Evolutionary conservation across 257 asterid species (phyloP).

Genomic region (Fraxinus cuspidata): DNA sequence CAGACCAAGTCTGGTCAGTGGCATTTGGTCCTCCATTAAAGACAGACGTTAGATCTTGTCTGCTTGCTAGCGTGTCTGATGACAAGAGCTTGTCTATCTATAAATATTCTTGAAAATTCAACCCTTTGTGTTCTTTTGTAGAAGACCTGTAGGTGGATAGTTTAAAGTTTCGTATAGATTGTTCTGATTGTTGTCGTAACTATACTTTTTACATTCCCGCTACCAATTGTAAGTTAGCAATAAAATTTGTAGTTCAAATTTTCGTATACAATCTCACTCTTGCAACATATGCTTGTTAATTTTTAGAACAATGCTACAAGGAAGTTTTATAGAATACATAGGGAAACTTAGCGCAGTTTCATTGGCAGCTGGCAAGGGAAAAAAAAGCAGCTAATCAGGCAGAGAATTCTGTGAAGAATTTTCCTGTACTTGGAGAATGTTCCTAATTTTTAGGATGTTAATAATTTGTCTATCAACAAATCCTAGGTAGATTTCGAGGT

Average conservation of each 20-base stretch:
- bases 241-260: neutral
- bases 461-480: too few relatives aligned
- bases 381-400: too few relatives aligned
- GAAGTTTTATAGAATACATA: too few relatives aligned
- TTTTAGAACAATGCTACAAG: neutral
- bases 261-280: neutral
- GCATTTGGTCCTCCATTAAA: slow-evolving; percentile 76
- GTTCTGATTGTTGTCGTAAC: slow-evolving; percentile 21
- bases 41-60: slow-evolving; percentile 60
- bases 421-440: too few relatives aligned
- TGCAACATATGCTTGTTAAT: neutral
- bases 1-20: slow-evolving; percentile 93
- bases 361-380: too few relatives aligned
- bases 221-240: neutral
- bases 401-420: too few relatives aligned
- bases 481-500: too few relatives aligned
- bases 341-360: too few relatives aligned
- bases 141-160: slow-evolving; percentile 10
- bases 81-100: slow-evolving; percentile 83
- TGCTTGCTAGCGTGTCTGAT: slow-evolving; percentile 92
- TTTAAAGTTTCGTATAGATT: neutral
- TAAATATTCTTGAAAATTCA: slow-evolving; percentile 55
- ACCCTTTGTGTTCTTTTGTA: slow-evolving; percentile 5
- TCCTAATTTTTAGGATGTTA: too few relatives aligned
- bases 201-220: neutral